Base-by-base conservation (phyloP, 768 basidiomycete species). In the Mycena galericulata region DNA sequence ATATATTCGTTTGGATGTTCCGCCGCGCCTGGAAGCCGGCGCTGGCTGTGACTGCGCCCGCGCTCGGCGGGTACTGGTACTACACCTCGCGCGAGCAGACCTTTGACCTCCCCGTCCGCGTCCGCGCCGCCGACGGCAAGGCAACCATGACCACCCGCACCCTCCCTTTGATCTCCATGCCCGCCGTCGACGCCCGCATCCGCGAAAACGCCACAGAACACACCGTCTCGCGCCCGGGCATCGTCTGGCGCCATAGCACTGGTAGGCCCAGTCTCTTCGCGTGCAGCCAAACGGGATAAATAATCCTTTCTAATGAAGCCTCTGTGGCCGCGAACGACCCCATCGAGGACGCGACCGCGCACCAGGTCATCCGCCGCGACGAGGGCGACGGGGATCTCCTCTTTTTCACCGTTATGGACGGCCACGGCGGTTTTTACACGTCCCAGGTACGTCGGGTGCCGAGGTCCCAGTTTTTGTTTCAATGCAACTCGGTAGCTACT, bases 351-450 rank as follows among this genome's bases (percentile, higher is more conserved):
- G 90, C 95, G 27, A 87, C 91, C 70, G 88, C 93, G 4, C 85
- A 86, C 67, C 89, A 90, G 62, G 82, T 96, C 68, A 81, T 97
- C 54, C 77, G 86, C 70, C 84, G 90, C 41, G 89, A 93, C 74
- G 81, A 80, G 4, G 80, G 86, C n/a, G 88, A 90, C 71, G 92
- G 92, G 17, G 93, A 94, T 74, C 86, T 92, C 67, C 83, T 95
- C 46, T 93, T 97, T 79, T 96, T 95, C 74, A 83, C 94, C 1
- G 90, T 97, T 38, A 92, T 97, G 90, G 96, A 96, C 73, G 96
- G 96, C 3, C 98, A 99, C 77, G 84, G 88, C 2, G 98, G 98
- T 1, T 87, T 81, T 40, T 86, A 94, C 57, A 99, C 97, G 2
- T 96, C 94, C 15, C 87, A 88, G 59, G 70, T 71, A n/a, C 34